A percentile compares a stretch with the other conserved stretches of the same genome.
Conservation (phyloP, 345 rosid genomes). For the Salix caprea region DNA sequence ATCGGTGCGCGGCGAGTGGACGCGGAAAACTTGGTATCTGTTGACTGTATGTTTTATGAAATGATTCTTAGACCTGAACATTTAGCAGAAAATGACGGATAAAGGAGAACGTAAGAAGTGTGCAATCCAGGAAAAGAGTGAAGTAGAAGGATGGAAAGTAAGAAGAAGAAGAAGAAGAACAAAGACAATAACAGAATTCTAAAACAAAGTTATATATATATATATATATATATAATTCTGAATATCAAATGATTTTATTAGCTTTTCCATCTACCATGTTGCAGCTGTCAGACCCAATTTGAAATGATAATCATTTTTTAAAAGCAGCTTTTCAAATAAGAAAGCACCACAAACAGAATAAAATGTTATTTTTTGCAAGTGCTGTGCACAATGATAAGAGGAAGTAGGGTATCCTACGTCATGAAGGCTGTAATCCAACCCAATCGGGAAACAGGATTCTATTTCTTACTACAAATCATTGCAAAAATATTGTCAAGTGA, state of each 20-base stretch:
- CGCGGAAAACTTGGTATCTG: neutral
- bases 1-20: neutral
- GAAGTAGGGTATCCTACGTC: neutral
- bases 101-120: neutral
- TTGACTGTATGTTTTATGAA: neutral
- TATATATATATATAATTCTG: too few relatives aligned
- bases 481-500: neutral
- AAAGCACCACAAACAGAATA: too few relatives aligned
- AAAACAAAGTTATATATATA: too few relatives aligned
- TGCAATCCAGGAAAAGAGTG: neutral
- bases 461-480: too few relatives aligned
- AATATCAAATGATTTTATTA: neutral
- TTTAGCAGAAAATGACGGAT: neutral
- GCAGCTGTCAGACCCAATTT: too few relatives aligned
- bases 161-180: neutral
- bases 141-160: neutral
- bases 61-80: neutral
- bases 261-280: neutral
- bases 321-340: too few relatives aligned
- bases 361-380: neutral
- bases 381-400: neutral
- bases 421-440: neutral
- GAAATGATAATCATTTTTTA: too few relatives aligned
- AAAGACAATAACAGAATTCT: too few relatives aligned
- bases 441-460: too few relatives aligned